phyloP scores from a whole-genome alignment of 805 yeast species.

The Zygosaccharomyces gambellarensis region DNA sequence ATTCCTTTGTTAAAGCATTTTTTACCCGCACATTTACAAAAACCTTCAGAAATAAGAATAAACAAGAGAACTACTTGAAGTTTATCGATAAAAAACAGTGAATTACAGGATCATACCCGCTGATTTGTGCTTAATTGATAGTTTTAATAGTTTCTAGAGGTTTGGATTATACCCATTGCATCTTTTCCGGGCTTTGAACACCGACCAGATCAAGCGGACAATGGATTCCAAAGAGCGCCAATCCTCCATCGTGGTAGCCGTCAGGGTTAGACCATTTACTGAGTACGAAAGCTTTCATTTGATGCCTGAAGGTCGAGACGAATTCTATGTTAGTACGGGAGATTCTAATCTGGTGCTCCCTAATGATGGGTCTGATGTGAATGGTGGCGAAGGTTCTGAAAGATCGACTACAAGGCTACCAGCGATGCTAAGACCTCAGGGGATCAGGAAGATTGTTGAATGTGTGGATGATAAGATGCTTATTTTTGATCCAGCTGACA shows the following conservation, averaged over 20 bases:
- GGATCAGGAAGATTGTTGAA: slow-evolving; percentile 64
- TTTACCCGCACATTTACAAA: slow-evolving; percentile 8
- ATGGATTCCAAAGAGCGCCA: slow-evolving; percentile 22
- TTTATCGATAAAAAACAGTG: not conserved
- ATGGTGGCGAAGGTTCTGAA: slow-evolving; percentile 10
- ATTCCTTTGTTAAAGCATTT: not conserved
- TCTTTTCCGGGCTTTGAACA: not conserved
- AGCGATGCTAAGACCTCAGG: slow-evolving; percentile 36
- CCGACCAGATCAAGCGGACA: not conserved
- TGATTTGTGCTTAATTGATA: not conserved
- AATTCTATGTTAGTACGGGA: slow-evolving; percentile 9
- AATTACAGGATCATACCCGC: not conserved
- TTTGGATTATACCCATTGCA: not conserved
- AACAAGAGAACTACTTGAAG: not conserved
- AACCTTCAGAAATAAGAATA: not conserved
- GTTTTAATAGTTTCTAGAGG: not conserved
- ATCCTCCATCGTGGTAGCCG: slow-evolving; percentile 71
- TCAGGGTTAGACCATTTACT: slow-evolving; percentile 82
- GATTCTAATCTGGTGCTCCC: slow-evolving; percentile 21
- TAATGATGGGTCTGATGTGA: not conserved
- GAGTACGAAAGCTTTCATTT: slow-evolving; percentile 47
- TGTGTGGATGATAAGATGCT: slow-evolving; percentile 84
- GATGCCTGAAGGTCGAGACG: slow-evolving; percentile 36
- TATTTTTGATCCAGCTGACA: slow-evolving; percentile 78
- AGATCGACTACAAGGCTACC: slow-evolving; percentile 8